These are phyloP conservation scores for Maudiozyma bulderi DNA, from an alignment of 805 yeast genomes.

Conservation along the genomic window DNA sequence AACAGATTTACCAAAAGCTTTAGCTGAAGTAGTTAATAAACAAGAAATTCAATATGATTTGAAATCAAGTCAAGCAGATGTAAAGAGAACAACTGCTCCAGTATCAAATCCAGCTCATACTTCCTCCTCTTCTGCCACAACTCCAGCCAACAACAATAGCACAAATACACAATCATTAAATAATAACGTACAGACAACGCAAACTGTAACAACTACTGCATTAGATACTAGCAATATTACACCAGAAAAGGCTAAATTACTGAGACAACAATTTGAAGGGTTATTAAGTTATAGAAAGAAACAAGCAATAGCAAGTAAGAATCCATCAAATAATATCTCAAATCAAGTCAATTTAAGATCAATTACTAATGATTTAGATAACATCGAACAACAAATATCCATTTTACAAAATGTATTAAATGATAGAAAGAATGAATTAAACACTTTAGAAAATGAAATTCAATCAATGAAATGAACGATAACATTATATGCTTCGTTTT, in stretches of 20 bases:
- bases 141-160: slow-evolving; percentile 17
- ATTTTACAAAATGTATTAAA: slow-evolving; percentile 61
- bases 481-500: not conserved
- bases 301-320: slow-evolving; percentile 32
- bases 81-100: slow-evolving; percentile 20
- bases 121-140: slow-evolving; percentile 7
- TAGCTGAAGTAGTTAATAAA: slow-evolving; percentile 85
- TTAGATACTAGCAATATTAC: slow-evolving; percentile 2
- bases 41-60: slow-evolving; percentile 68
- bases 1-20: slow-evolving; percentile 84
- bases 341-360: slow-evolving; percentile 34
- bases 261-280: slow-evolving; percentile 67
- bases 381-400: slow-evolving; percentile 67
- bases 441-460: slow-evolving; percentile 37
- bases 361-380: slow-evolving; percentile 51
- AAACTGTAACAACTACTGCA: not conserved
- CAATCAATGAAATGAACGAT: slow-evolving; percentile 6
- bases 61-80: slow-evolving; percentile 43
- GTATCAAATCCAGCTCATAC: not conserved
- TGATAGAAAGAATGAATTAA: slow-evolving; percentile 52
- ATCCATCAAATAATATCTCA: slow-evolving; percentile 27
- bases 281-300: slow-evolving; percentile 67
- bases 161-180: not conserved
- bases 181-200: not conserved
- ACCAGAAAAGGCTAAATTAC: slow-evolving; percentile 14